Percentiles rank a stretch among this genome's conserved stretches.
phyloP scores from a whole-genome alignment of 2,329 filamentous ascomycete genomes.

The Albifimbria verrucaria region DNA sequence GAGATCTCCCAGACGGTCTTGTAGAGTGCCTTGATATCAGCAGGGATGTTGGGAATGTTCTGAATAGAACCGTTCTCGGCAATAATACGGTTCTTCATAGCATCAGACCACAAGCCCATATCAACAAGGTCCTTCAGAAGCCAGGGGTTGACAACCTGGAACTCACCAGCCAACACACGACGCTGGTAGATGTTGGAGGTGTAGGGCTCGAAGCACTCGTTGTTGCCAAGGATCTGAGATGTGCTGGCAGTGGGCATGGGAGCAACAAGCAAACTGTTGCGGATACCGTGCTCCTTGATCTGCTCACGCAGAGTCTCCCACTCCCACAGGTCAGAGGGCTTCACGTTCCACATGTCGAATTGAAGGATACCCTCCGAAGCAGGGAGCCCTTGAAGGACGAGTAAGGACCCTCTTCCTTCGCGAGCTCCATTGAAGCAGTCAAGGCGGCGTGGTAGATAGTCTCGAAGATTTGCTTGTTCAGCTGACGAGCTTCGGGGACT shows the following conservation, averaged over 20 bases:
- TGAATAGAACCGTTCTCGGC: constrained; percentile 94
- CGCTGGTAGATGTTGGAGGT: constrained; percentile 99
- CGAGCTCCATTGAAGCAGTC: constrained; percentile 83
- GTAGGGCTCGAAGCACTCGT: constrained; percentile 99
- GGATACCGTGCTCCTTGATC: constrained; percentile 88
- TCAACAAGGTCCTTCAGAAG: constrained; percentile 96
- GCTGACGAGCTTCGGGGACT: constrained; percentile 90
- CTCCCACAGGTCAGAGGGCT: constrained; percentile 92
- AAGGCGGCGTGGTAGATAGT: constrained; percentile 97
- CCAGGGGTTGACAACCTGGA: constrained; percentile 99
- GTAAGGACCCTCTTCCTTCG: constrained; percentile 81
- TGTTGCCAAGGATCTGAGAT: constrained; percentile 97
- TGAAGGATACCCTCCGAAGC: constrained; percentile 94
- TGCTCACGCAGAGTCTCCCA: constrained; percentile 86
- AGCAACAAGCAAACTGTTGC: constrained; percentile 91
- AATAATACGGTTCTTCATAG: constrained; percentile 99
- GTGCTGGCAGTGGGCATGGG: constrained; percentile 98
- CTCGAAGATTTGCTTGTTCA: constrained; percentile 99
- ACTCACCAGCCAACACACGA: constrained; percentile 94
- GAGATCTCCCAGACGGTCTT: constrained; percentile 99
- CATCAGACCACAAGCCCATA: constrained; percentile 96
- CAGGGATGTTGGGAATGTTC: constrained; percentile 93
- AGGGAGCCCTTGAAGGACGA: constrained; percentile 90
- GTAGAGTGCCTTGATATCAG: constrained; percentile 94
- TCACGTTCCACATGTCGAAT: constrained; percentile 98